Base-by-base conservation (phyloP, 2,329 filamentous ascomycete species). In the Arthrobotrys conoides region DNA sequence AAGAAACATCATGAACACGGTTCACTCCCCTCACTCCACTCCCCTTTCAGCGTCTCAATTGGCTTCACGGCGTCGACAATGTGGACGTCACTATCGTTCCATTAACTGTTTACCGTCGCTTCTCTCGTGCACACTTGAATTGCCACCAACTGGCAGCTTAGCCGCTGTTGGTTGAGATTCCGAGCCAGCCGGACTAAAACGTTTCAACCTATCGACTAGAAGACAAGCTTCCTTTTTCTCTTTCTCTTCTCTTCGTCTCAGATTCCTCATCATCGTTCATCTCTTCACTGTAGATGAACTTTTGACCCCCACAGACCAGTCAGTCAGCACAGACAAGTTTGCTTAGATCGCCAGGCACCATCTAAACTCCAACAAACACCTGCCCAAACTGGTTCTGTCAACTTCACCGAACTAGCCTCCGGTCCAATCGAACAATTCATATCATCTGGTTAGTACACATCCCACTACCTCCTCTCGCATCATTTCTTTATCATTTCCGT, bases 1-100 rank as follows among this genome's bases (percentile, higher is more conserved):
- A 72, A 78, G 68, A 69, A 64, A 78, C 75, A 78, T 53, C 75
- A 78, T 78, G 75, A 27, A 65, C 68, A 68, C 67, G 68, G 18
- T 68, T 65, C 68, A 64, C 75, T 68, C 44, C 55, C 49, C 64
- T 69, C 68, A 44, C 66, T 61, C 57, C 36, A 44, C 27, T 44
- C 51, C 55, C 38, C 22, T 12, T 18, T 30, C 53, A 46, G 38
- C 53, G 30, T 46, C 75, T 27, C 63, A 67, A 65, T 66, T 71
- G 67, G 27, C 68, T 24, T 68, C 61, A 46, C n/a, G n/a, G 63
- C 57, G 57, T 44, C 63, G 44, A 63, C 41, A 27, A 77, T 77
- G 73, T 68, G 51, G 51, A 71, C 27, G 51, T 61, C 36, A 61
- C 9, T 20, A 20, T 53, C 53, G 49, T 64, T 27, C 30, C 66